A percentile compares a stretch with the other conserved stretches of the same genome.
These are phyloP conservation scores for Harringtonia aguacate DNA, from an alignment of 2,329 filamentous ascomycete species.

Conservation along the genomic window DNA sequence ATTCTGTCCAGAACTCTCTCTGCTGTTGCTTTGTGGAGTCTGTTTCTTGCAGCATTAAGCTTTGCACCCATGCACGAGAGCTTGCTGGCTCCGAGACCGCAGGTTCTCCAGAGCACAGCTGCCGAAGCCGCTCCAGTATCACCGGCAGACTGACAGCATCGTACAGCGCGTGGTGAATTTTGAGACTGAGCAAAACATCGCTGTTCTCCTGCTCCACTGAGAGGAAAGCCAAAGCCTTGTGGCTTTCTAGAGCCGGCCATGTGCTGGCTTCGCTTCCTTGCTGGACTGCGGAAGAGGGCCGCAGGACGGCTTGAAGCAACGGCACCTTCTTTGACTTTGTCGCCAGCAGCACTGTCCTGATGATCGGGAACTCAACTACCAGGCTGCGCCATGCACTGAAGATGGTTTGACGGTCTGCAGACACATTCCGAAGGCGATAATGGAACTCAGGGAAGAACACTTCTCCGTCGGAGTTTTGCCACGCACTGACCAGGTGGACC, in stretches of 20 bases:
- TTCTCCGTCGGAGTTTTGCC: conserved; percentile 54
- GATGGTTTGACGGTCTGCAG: conserved; percentile 28
- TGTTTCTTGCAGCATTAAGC: conserved; percentile 9
- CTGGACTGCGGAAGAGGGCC: conserved; percentile 10
- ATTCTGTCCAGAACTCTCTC: conserved; percentile 30
- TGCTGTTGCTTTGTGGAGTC: conserved; percentile 1
- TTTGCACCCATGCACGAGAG: conserved; percentile 15
- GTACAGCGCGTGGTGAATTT: conserved; percentile 80
- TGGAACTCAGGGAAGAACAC: conserved; percentile 67
- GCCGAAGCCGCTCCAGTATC: conserved; percentile 37
- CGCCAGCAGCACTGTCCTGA: conserved; percentile 44
- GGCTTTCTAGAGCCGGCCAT: conserved; percentile 4
- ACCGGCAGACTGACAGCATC: conserved; percentile 69
- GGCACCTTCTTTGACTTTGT: conserved; percentile 29
- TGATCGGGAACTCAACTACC: conserved; percentile 43
- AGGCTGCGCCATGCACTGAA: conserved; percentile 51
- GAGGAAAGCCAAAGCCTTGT: conserved; percentile 3
- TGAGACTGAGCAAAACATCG: conserved; percentile 30
- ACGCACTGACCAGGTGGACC: conserved; percentile 67
- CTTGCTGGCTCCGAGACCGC: neutral
- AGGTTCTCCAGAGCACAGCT: conserved; percentile 10
- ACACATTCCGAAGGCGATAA: conserved; percentile 37
- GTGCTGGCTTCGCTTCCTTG: neutral
- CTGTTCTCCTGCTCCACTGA: neutral
- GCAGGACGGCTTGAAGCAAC: conserved; percentile 53